Evolutionary conservation across 108 stramenopile species (phyloP).

Genomic region (Chaetoceros tenuissimus): DNA sequence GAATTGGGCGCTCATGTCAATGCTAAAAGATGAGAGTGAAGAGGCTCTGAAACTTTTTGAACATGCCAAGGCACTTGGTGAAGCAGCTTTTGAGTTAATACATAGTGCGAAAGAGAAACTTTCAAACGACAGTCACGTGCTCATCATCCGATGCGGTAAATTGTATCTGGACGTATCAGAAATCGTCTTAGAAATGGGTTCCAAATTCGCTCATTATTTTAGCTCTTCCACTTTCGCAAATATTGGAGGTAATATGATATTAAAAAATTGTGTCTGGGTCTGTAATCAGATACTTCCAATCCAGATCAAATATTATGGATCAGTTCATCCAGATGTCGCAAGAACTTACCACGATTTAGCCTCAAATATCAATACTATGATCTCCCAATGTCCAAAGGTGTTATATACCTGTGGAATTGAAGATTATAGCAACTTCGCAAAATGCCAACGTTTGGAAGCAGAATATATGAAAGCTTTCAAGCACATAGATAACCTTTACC

Average conservation of each 20-base stretch:
- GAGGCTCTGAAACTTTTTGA: conserved; percentile 20
- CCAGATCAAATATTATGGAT: conserved; percentile 14
- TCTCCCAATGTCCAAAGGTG: conserved; percentile 42
- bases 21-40: neutral
- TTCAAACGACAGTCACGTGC: conserved; percentile 40
- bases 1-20: conserved; percentile 3
- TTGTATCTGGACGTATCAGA: conserved; percentile 59
- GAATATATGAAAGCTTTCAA: conserved; percentile 37
- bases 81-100: conserved; percentile 40
- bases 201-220: conserved; percentile 4
- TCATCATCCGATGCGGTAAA: conserved; percentile 45
- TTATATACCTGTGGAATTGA: conserved; percentile 26
- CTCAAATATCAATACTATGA: conserved; percentile 38
- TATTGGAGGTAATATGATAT: conserved; percentile 13
- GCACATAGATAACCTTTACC: conserved; percentile 60
- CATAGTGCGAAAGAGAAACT: conserved; percentile 35
- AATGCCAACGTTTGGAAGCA: conserved; percentile 47
- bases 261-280: conserved; percentile 33
- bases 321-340: conserved; percentile 28
- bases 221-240: conserved; percentile 14
- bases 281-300: conserved; percentile 28
- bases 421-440: conserved; percentile 26
- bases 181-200: conserved; percentile 15
- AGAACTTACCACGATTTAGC: conserved; percentile 26
- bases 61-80: conserved; percentile 45